Base-by-base conservation (phyloP, 2,329 filamentous ascomycete genomes). In the Arthrocladium fulminans region DNA sequence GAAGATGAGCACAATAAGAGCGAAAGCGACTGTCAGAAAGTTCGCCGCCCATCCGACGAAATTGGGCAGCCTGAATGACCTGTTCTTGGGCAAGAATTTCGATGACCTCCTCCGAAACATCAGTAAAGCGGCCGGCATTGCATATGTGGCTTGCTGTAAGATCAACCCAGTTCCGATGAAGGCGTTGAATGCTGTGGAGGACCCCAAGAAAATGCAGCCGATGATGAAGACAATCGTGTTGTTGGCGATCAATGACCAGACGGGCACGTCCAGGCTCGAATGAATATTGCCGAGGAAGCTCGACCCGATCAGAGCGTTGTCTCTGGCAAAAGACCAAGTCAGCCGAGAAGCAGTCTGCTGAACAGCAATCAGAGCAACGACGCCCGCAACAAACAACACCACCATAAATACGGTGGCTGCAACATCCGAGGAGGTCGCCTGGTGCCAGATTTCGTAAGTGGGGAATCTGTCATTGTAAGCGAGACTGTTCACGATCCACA, bases 131-230 rank as follows among this genome's bases (percentile, higher is more conserved):
- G 12, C 12, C 34, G 34, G 34, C 8, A 38, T 8, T 8, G 34
- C 12, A 20, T 8, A 38, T 7, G 34, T 8, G 12, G 17, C 12
- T 20, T n/a, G 12, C 15, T 38, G 34, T 8, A 72, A 54, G 1
- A 67, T 62, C 32, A 74, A 72, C 15, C 72, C 77, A 73, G 73
- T 77, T 20, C 75, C 74, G 3, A 76, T 72, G 24, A 80, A 70
- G 54, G 75, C 74, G 52, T 72, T 68, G 61, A 80, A 80, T 2
- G 75, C 76, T 5, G 51, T 49, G 12, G 47, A 7, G 23, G 44
- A 49, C 12, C 45, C 51, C 9, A 54, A 27, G 22, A 76, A 74
- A 53, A 79, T 77, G 47, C 74, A 55, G 17, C 56, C 54, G 17
- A 50, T 51, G 20, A 54, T 47, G 17, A 51, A 46, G 10, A 56